Evolutionary conservation across 108 stramenopile genomes (phyloP), one percentile per base, ranked within the genome.

Genomic region (Skeletonema grethae): DNA sequence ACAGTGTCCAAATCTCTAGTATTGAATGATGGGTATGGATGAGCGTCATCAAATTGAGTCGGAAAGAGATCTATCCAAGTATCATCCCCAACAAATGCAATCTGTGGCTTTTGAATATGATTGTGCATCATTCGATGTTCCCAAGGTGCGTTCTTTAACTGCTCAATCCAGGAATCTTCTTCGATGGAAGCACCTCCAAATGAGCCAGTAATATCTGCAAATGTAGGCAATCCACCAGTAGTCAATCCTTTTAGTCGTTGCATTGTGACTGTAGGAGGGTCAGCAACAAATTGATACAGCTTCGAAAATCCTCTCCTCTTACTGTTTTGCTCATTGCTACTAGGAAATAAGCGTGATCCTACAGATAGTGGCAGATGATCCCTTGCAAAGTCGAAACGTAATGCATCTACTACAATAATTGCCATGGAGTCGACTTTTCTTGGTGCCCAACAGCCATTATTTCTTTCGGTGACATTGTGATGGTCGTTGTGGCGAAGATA

Each of bases 231-330:
- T 39, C 93, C 90, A 31, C 99, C 99, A 3, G 97, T 97, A 57
- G 97, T 97, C 18, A 99, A 71, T 0, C 96, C 97, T 78, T 98
- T 98, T 24, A 99, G 83, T 34, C 99, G 87, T 75, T 99, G 99
- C 96, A 97, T 97, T 2, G 99, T 99, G 4, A 96, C 96, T n/a
- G 99, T 99, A 5, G 99, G 99, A 39, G 99, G 97, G 73, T 99
- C 99, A 8, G 99, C 97, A 6, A 93, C 92, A 63, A 99, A 99
- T 64, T 87, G 88, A 57, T 86, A 83, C 48, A 98, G 70, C 53
- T 84, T 69, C 16, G 83, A 76, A 32, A 80, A 57, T 41, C 85
- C 83, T 59, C 64, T 72, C n/a, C 39, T 58, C 45, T 25, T 72
- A 63, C 22, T 56, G 69, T 67, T 22, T 38, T 25, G 67, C 16